Evolutionary conservation across 768 basidiomycete species (phyloP), one percentile per base, ranked within the genome.

Genomic region (Ramaria rubella): DNA sequence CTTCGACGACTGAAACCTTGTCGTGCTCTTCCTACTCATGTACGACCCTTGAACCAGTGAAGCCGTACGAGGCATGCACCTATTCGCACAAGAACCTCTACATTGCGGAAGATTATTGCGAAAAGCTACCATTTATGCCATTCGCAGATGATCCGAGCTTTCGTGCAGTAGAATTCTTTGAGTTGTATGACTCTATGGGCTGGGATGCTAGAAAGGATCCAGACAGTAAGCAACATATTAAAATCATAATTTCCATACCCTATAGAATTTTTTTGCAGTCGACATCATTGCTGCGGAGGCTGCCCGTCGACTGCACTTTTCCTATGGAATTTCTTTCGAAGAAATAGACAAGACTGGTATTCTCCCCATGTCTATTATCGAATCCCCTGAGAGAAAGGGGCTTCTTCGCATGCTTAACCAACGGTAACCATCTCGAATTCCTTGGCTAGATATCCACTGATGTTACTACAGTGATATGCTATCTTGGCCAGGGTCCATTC

Each of bases 111-210:
- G 86, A 87, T 57, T 69, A 79, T 5, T 71, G 75, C 58, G 66
- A 69, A 21, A 76, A 45, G 33, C 44, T 86, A 73, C 72, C 74
- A 2, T 88, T 86, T 64, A 67, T 86, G 5, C 85, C 85, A 1
- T 80, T 80, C 52, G 73, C 78, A 0, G 85, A 88, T 61, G 85
- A 87, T 43, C 73, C 75, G 2, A 62, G 46, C 0, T 89, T 88
- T 60, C 61, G 80, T 49, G 68, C 65, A 31, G 29, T 44, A 2
- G 62, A 50, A 15, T 78, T 85, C 60, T 62, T 68, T 2, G 52
- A 62, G 14, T 71, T 77, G 4, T 78, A 85, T 64, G 64, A 62
- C 8, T 63, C 64, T 2, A 71, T 81, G 51, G 74, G 75, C 0
- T 88, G 87, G 86, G 75, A 81, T 59, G 59, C 45, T 14, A 26